Percentiles rank a stretch among this genome's conserved stretches.
phyloP scores from a whole-genome alignment of 495 filamentous ascomycete species.

The Penicillium coffeae region DNA sequence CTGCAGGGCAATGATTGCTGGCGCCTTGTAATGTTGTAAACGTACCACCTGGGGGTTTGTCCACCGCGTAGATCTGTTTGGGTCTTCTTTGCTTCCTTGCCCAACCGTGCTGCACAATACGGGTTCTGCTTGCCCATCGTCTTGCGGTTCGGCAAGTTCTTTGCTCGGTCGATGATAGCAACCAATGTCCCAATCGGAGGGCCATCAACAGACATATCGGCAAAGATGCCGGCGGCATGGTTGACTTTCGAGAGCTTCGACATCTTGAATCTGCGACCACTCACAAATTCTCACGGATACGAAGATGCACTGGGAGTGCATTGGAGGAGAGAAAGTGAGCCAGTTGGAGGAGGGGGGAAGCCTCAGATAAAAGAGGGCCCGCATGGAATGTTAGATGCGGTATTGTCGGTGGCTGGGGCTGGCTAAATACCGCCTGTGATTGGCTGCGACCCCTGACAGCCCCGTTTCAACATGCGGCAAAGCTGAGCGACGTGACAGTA shows the following conservation, averaged over 20 bases:
- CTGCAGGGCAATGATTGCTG: no score
- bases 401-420: constrained; percentile 29
- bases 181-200: constrained; percentile 93
- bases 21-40: constrained; percentile 1
- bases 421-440: constrained; percentile 5
- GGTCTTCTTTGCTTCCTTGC: constrained; percentile 98
- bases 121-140: constrained; percentile 98
- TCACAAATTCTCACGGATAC: neutral
- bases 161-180: constrained; percentile 83
- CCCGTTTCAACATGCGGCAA: constrained; percentile 11
- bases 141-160: constrained; percentile 94
- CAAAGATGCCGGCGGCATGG: constrained; percentile 92
- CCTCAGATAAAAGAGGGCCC: constrained; percentile 14
- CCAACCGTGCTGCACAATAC: constrained; percentile 88
- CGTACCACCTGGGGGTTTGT: constrained; percentile 93
- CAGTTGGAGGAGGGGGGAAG: constrained; percentile 8
- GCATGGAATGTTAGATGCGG: constrained; percentile 20
- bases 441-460: constrained; percentile 20
- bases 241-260: constrained; percentile 32
- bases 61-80: constrained; percentile 90
- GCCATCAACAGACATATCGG: constrained; percentile 92
- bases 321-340: constrained; percentile 3
- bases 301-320: neutral
- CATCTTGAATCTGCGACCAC: constrained; percentile 19
- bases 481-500: constrained; percentile 12